Percentiles rank a stretch among this genome's conserved stretches.
Conservation (phyloP, 1,284 basidiomycete genomes). For the Cystobasidium slooffiae region DNA sequence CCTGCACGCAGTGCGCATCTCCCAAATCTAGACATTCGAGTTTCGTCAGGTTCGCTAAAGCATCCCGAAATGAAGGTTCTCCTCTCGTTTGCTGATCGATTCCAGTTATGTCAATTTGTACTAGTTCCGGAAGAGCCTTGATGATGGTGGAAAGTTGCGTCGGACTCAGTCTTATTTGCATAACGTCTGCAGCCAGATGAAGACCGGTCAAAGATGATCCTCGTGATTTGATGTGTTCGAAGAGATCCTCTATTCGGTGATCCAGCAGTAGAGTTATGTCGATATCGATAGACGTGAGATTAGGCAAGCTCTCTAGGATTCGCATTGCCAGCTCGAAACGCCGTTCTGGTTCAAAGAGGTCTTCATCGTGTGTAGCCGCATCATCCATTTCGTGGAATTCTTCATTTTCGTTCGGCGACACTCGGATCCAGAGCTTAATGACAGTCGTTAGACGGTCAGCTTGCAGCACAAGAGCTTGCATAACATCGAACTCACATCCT, state of each 20-base stretch:
- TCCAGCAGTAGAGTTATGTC: not conserved
- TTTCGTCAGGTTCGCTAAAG: slow-evolving; percentile 16
- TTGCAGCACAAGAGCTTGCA: not conserved
- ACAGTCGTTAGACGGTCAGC: not conserved
- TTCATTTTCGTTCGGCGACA: slow-evolving; percentile 28
- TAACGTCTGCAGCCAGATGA: slow-evolving; percentile 21
- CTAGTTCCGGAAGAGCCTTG: slow-evolving; percentile 1
- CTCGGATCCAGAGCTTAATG: slow-evolving; percentile 31
- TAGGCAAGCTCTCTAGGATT: slow-evolving; percentile 10
- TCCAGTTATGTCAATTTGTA: slow-evolving; percentile 15
- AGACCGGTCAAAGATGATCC: not conserved
- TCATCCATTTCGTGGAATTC: slow-evolving; percentile 24
- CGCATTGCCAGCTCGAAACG: slow-evolving; percentile 28
- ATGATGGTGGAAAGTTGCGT: slow-evolving; percentile 21
- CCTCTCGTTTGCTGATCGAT: slow-evolving; percentile 13
- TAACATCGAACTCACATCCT: slow-evolving; percentile 18
- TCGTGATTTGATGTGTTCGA: slow-evolving; percentile 13
- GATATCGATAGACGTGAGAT: slow-evolving; percentile 27
- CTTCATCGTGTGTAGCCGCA: slow-evolving; percentile 5
- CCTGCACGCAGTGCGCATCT: slow-evolving; percentile 29
- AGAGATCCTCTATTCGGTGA: not conserved
- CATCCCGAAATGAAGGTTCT: not conserved
- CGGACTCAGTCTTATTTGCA: not conserved
- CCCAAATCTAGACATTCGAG: slow-evolving; percentile 16
- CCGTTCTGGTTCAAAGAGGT: slow-evolving; percentile 7